Evolutionary conservation across 352 stramenopile species (phyloP), one percentile per base, ranked within the genome.

Genomic region (Globisporangium barbulae): DNA sequence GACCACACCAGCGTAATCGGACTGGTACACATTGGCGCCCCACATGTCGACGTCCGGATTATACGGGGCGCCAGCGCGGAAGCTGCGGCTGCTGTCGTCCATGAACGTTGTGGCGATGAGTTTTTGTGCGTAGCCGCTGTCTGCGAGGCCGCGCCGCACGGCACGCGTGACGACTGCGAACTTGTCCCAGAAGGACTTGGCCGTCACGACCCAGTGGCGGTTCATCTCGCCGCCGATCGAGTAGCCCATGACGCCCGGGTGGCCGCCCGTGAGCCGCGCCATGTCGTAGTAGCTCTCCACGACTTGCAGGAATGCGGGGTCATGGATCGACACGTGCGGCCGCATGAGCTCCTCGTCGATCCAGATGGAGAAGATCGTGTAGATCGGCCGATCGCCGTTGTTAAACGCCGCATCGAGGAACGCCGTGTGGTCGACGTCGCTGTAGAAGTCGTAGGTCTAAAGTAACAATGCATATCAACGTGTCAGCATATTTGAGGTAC

Each of bases 61-160:
- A 56, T 72, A 75, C 44, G 69, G 30, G 42, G 86, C 76, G 13
- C 81, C 81, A 1, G 69, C 65, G 3, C 39, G 65, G 64, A 91
- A 85, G 62, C 63, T 87, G 10, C 63, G 62, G 0, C 76, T 74
- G 31, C 75, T 80, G 28, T 91, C 81, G 47, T 91, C 81, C 21
- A 91, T 74, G 62, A 91, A 89, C 5, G 80, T 91, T 2, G 81
- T 91, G n/a, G 81, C 88, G 74, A 91, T 88, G 75, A 91, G 74
- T 70, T 91, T 91, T 53, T 79, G 69, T 13, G 79, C 76, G 25
- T 72, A 61, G 52, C 70, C 60, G 50, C 77, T 79, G 30, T 73
- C 76, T 6, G 72, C 71, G n/a, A 89, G 60, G 0, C 79, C 81
- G 8, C 71, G 67, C 15, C 79, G 81, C 25, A 91, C 75, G 1